Evolutionary conservation across 306 rosid genomes (phyloP).

Genomic region (Quercus bicolor): DNA sequence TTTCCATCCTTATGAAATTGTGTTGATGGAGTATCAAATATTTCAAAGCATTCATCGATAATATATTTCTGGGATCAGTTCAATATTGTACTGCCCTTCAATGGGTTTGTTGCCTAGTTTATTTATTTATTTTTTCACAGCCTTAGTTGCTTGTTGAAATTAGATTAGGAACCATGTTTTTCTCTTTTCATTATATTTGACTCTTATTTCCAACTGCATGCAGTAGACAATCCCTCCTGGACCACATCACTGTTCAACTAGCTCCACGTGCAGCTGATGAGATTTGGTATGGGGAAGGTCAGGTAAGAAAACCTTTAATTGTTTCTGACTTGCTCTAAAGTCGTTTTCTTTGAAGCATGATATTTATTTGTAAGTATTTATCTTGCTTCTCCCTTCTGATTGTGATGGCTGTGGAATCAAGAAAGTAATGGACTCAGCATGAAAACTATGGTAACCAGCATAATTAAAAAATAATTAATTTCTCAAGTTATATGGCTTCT

Average conservation of each 20-base stretch:
- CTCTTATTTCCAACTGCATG: slow-evolving; percentile 25
- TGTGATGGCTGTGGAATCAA: background rate
- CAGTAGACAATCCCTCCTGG: slow-evolving; percentile 90
- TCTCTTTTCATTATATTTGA: slow-evolving; percentile 14
- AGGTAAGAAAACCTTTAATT: slow-evolving; percentile 40
- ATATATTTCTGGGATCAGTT: slow-evolving; percentile 17
- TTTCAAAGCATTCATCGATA: background rate
- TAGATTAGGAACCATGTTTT: slow-evolving; percentile 3
- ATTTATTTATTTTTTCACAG: slow-evolving; percentile 6
- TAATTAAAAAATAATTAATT: background rate
- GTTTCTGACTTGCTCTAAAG: no score
- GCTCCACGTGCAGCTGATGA: slow-evolving; percentile 99
- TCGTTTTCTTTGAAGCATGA: no score
- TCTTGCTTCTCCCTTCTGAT: background rate
- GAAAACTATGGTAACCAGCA: background rate
- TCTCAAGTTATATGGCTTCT: background rate
- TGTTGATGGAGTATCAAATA: background rate
- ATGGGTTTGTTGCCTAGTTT: slow-evolving; percentile 13
- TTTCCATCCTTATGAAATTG: slow-evolving; percentile 8
- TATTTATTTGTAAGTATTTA: background rate
- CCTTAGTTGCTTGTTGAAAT: slow-evolving; percentile 10
- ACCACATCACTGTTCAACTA: slow-evolving; percentile 92
- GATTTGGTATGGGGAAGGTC: slow-evolving; percentile 74
- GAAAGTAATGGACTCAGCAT: background rate
- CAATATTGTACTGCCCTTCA: background rate